Base-by-base conservation (phyloP, 768 basidiomycete species). In the Suillus bovinus region DNA sequence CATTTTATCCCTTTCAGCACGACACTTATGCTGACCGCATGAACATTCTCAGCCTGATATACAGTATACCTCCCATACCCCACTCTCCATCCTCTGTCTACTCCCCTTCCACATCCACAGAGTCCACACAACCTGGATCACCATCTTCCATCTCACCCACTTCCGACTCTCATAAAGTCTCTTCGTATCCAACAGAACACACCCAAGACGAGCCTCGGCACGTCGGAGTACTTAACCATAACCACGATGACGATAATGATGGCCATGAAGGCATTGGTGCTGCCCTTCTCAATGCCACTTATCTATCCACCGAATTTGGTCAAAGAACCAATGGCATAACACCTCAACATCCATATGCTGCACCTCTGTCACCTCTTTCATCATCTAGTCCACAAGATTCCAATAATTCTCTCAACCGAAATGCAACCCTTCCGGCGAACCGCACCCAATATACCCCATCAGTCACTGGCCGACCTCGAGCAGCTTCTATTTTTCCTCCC, bases 11-110 rank as follows among this genome's bases (percentile, higher is more conserved):
- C 17, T 58, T 65, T 46, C 73, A 95, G 94, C 94, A 96, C 72
- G 94, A 96, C 75, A 96, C 94, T 10, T 96, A 96, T 74, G 93
- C 91, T 62, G 93, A 96, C 75, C 86, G 94, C 58, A 94, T 96
- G 90, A 90, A 91, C 70, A 94, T 96, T 70, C 83, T 96, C 60
- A 91, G 90, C 68, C 82, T 92, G 66, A 93, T 94, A 65, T 94
- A 94, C 79, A 89, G 86, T 73, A 93, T 94, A 73, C 90, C 90
- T 29, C 83, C 89, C 49, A 83, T 86, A 49, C 88, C 89, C 24
- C 85, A 90, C 70, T 81, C 89, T 13, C 82, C 85, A 31, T 74
- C 85, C 17, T 81, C 84, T 8, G 69, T 81, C 56, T 84, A 84
- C 73, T 73, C 80, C 60, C 66, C 70, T 27, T 75, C 80, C 44